Conservation (phyloP, 192 early-diverging fungal species). For the Phycomyces blakesleeanus region DNA sequence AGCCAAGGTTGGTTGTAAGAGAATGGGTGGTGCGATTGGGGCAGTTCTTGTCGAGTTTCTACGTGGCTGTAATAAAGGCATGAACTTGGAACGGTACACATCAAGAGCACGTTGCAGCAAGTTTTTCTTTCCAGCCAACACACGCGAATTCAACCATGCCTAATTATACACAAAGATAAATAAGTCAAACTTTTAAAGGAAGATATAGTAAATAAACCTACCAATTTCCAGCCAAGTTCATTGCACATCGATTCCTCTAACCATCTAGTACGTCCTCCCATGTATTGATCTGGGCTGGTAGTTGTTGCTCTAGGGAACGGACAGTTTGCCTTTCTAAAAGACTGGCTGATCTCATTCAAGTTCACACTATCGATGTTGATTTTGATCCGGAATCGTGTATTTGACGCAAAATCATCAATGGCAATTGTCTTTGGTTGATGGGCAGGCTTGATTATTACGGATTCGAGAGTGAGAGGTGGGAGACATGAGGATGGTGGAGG, state of each 20-base stretch:
- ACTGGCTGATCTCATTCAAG: conserved; percentile 35
- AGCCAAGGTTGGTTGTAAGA: background rate
- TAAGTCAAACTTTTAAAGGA: background rate
- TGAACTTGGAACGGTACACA: conserved; percentile 32
- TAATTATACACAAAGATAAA: background rate
- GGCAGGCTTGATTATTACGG: conserved; percentile 10
- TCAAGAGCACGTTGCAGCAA: conserved; percentile 34
- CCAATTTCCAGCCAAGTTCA: conserved; percentile 65
- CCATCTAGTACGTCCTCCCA: conserved; percentile 27
- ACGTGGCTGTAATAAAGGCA: conserved; percentile 29
- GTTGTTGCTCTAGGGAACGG: conserved; percentile 45
- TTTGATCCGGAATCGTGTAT: conserved; percentile 38
- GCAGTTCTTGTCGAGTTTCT: conserved; percentile 9
- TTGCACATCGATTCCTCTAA: conserved; percentile 47
- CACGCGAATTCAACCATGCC: conserved; percentile 34
- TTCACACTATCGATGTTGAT: conserved; percentile 50
- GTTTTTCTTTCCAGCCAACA: conserved; percentile 34
- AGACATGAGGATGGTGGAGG: background rate
- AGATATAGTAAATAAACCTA: conserved; percentile 3
- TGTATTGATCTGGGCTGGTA: conserved; percentile 20
- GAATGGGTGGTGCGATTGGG: background rate
- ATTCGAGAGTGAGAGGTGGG: conserved; percentile 1
- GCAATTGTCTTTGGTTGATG: conserved; percentile 37
- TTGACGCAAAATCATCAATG: conserved; percentile 27
- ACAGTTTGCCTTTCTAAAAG: conserved; percentile 52